phyloP scores from a whole-genome alignment of 2,329 filamentous ascomycete genomes.

The Sclerotinia subarctica region DNA sequence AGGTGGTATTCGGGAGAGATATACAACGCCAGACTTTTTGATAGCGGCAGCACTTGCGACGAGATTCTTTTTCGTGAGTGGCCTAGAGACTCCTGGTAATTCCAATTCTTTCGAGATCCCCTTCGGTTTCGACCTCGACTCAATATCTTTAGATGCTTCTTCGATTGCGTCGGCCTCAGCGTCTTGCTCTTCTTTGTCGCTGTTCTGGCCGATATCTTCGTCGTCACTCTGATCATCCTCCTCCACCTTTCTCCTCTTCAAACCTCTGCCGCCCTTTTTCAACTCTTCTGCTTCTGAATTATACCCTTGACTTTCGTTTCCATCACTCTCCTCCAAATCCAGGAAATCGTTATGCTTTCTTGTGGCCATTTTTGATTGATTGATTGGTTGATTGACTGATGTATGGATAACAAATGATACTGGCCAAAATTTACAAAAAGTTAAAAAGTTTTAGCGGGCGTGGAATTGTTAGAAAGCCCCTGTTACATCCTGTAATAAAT shows the following conservation, averaged over 20 bases:
- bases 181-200: conserved; percentile 37
- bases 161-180: conserved; percentile 33
- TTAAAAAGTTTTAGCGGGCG: conserved; percentile 15
- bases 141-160: conserved; percentile 22
- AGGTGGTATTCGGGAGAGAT: conserved; percentile 78
- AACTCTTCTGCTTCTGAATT: conserved; percentile 64
- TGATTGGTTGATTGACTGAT: conserved; percentile 13
- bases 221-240: conserved; percentile 42
- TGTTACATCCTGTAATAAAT: conserved; percentile 11
- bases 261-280: conserved; percentile 57
- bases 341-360: conserved; percentile 73
- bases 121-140: conserved; percentile 25
- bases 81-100: conserved; percentile 51
- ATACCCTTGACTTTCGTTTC: conserved; percentile 54
- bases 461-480: conserved; percentile 4
- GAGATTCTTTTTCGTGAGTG: conserved; percentile 65
- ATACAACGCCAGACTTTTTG: conserved; percentile 75
- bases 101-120: conserved; percentile 36
- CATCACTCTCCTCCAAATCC: conserved; percentile 57
- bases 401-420: conserved; percentile 19
- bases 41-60: conserved; percentile 61
- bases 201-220: conserved; percentile 36
- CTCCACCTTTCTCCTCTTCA: conserved; percentile 59
- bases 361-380: conserved; percentile 54
- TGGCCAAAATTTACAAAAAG: neutral